A percentile compares a stretch with the other conserved stretches of the same genome.
Conservation (phyloP, 345 rosid species). For the Carallia pectinifolia region DNA sequence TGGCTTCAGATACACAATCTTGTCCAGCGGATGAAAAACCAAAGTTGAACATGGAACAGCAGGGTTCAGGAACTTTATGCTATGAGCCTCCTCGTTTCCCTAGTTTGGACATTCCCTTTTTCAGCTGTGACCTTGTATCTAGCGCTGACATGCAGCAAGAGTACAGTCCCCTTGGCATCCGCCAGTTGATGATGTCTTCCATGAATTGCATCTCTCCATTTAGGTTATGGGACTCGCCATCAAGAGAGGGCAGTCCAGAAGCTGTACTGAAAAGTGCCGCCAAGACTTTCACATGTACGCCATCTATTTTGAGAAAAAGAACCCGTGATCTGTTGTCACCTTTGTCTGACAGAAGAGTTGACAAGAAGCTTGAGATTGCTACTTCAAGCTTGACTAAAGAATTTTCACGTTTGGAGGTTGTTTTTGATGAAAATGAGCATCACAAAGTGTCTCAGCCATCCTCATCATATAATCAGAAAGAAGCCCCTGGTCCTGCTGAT, state of each 20-base stretch:
- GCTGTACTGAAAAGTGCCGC: conserved; percentile 71
- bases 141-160: conserved; percentile 81
- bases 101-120: conserved; percentile 85
- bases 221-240: conserved; percentile 89
- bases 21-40: conserved; percentile 42
- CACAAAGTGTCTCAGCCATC: conserved; percentile 34
- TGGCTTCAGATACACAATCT: conserved; percentile 38
- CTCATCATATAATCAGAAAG: conserved; percentile 44
- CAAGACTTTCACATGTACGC: conserved; percentile 68
- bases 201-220: conserved; percentile 80
- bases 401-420: conserved; percentile 81
- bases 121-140: conserved; percentile 93
- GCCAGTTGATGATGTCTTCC: conserved; percentile 90
- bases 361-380: conserved; percentile 79
- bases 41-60: conserved; percentile 35
- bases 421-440: conserved; percentile 55
- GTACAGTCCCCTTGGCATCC: conserved; percentile 96
- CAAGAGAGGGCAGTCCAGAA: conserved; percentile 67
- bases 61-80: conserved; percentile 68
- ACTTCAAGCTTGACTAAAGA: conserved; percentile 66
- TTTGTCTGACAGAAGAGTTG: conserved; percentile 68
- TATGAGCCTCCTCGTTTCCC: conserved; percentile 99
- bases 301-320: conserved; percentile 89
- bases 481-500: conserved; percentile 19
- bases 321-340: conserved; percentile 85